These are phyloP conservation scores for Paracamarosporium sp. DNA, from an alignment of 2,329 filamentous ascomycete genomes.

Conservation along the genomic window DNA sequence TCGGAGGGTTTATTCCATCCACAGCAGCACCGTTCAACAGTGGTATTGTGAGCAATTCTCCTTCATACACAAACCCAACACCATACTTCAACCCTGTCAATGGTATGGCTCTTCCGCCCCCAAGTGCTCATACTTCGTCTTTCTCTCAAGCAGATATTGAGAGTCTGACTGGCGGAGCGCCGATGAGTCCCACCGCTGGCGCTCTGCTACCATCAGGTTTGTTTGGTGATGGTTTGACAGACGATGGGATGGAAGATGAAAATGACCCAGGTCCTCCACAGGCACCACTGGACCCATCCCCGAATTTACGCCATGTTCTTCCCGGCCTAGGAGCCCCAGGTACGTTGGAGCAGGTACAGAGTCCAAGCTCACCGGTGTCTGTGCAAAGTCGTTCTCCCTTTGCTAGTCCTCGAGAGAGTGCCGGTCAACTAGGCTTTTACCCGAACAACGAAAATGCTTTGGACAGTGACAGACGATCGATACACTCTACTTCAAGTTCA, in stretches of 20 bases:
- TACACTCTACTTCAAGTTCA: slow-evolving; percentile 58
- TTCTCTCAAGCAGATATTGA: slow-evolving; percentile 69
- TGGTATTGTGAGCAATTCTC: slow-evolving; percentile 56
- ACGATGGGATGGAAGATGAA: slow-evolving; percentile 34
- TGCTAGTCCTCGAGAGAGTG: slow-evolving; percentile 56
- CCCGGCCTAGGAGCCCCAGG: slow-evolving; percentile 52
- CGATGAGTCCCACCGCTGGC: slow-evolving; percentile 78
- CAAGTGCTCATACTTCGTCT: slow-evolving; percentile 29
- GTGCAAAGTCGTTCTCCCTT: slow-evolving; percentile 53
- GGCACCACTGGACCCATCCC: slow-evolving; percentile 34
- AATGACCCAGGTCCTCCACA: slow-evolving; percentile 34
- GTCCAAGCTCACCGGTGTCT: slow-evolving; percentile 53
- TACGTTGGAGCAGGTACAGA: slow-evolving; percentile 39
- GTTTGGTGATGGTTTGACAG: slow-evolving; percentile 62
- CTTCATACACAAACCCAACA: slow-evolving; percentile 58
- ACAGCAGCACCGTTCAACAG: slow-evolving; percentile 55
- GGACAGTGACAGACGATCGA: slow-evolving; percentile 55
- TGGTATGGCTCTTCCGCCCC: slow-evolving; percentile 61
- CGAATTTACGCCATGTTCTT: slow-evolving; percentile 40
- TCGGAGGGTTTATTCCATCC: slow-evolving; percentile 42
- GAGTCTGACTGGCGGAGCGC: slow-evolving; percentile 68
- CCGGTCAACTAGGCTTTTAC: slow-evolving; percentile 50
- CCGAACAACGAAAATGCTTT: slow-evolving; percentile 48
- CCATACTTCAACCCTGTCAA: slow-evolving; percentile 66
- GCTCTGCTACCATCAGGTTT: slow-evolving; percentile 74